A percentile compares a stretch with the other conserved stretches of the same genome.
Evolutionary conservation across 768 basidiomycete species (phyloP).

Genomic region (Hygrophorus pudorinus): DNA sequence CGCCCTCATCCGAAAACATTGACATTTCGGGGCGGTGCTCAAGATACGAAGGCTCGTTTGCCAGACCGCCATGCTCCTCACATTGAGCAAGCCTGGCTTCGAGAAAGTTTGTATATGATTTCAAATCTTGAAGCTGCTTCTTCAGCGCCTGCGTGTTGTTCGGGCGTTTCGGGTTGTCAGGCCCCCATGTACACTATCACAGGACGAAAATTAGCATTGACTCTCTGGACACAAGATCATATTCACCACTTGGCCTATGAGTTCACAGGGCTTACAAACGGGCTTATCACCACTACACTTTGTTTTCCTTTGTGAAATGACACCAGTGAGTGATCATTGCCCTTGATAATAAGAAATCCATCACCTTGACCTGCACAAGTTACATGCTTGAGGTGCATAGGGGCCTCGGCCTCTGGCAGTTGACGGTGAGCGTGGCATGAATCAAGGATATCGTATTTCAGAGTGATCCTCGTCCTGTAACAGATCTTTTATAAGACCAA

Average conservation of each 20-base stretch:
- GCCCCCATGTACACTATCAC: conserved; percentile 33
- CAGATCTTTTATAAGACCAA: no score
- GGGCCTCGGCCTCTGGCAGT: conserved; percentile 24
- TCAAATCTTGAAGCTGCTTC: conserved; percentile 28
- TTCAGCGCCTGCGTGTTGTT: conserved; percentile 35
- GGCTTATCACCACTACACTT: conserved; percentile 39
- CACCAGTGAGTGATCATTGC: conserved; percentile 1
- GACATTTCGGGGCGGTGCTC: conserved; percentile 18
- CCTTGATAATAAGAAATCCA: conserved; percentile 5
- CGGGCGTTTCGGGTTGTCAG: conserved; percentile 30
- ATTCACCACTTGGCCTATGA: conserved; percentile 28
- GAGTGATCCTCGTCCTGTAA: no score
- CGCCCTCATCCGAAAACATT: conserved; percentile 13
- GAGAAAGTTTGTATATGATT: conserved; percentile 29
- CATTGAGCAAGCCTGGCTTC: conserved; percentile 34
- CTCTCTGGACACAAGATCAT: neutral
- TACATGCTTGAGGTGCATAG: conserved; percentile 29
- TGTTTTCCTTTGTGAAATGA: conserved; percentile 24
- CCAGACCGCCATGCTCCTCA: conserved; percentile 24
- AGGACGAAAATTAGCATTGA: neutral
- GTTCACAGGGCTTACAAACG: conserved; percentile 29
- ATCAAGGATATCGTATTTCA: neutral
- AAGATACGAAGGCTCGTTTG: conserved; percentile 20
- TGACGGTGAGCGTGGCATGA: neutral
- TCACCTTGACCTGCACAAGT: conserved; percentile 31